These are phyloP conservation scores for Myriosclerotinia duriaeana DNA, from an alignment of 2,329 filamentous ascomycete genomes.

Conservation along the genomic window DNA sequence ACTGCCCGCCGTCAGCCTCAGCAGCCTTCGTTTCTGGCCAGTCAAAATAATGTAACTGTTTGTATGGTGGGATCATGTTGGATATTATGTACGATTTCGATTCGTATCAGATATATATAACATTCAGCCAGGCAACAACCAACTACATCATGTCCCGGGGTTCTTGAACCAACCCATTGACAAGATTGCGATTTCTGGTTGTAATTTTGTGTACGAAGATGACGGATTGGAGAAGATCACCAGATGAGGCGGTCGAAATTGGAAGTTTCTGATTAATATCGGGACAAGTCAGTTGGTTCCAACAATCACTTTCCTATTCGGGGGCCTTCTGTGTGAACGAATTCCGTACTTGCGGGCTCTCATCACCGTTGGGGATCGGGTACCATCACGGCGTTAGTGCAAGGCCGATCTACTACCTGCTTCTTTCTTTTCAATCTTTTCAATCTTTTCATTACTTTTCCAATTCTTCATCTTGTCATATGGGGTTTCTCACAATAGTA, in stretches of 20 bases:
- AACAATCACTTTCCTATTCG: neutral
- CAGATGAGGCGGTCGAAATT: neutral
- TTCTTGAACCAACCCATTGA: neutral
- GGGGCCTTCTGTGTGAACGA: neutral
- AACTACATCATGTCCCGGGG: neutral
- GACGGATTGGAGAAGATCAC: too few species aligned
- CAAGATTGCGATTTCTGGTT: neutral
- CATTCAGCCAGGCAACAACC: neutral
- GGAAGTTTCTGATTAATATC: neutral
- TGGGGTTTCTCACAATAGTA: neutral
- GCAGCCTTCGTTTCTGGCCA: conserved; percentile 4
- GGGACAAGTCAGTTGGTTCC: neutral
- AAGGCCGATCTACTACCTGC: too few species aligned
- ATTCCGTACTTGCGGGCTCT: neutral
- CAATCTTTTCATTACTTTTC: neutral
- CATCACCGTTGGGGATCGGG: neutral
- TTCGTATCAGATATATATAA: neutral
- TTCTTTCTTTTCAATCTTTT: neutral
- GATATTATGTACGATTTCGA: neutral
- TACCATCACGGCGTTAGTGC: neutral
- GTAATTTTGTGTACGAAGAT: neutral
- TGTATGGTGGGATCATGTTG: neutral
- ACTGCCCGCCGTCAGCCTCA: neutral
- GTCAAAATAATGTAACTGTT: neutral
- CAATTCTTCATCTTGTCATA: neutral